These are phyloP conservation scores for Ogataea populi-albae DNA, from an alignment of 805 yeast species.

Conservation along the genomic window DNA sequence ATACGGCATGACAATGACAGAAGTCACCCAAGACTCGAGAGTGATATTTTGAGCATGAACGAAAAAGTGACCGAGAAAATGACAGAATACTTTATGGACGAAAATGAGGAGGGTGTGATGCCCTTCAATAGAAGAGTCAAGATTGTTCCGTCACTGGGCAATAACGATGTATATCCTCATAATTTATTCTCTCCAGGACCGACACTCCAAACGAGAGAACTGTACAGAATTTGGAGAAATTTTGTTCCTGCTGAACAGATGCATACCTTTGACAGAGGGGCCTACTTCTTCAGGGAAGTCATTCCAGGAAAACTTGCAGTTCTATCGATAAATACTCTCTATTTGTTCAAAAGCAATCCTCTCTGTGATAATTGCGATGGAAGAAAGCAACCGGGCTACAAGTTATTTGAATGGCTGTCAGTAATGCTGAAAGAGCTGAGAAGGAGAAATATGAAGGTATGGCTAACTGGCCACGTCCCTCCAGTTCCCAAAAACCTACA, in stretches of 20 bases:
- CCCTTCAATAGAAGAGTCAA: constrained; percentile 33
- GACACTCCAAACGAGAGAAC: constrained; percentile 78
- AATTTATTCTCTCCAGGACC: constrained; percentile 85
- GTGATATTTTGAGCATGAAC: constrained; percentile 68
- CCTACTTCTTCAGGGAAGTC: constrained; percentile 72
- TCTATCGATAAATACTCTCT: constrained; percentile 73
- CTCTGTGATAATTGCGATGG: constrained; percentile 76
- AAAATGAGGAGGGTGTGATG: constrained; percentile 31
- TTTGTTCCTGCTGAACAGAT: constrained; percentile 76
- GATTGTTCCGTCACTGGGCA: constrained; percentile 74
- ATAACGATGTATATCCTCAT: constrained; percentile 88
- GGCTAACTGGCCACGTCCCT: constrained; percentile 89
- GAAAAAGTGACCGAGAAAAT: constrained; percentile 51
- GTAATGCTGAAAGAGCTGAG: constrained; percentile 70
- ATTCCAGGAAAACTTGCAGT: constrained; percentile 77
- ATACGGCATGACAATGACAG: constrained; percentile 83
- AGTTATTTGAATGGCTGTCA: constrained; percentile 75
- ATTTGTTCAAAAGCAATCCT: constrained; percentile 73
- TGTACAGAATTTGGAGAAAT: constrained; percentile 68
- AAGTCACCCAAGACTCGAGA: constrained; percentile 67
- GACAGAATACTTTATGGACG: constrained; percentile 50
- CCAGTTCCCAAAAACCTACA: constrained; percentile 79
- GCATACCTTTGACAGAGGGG: constrained; percentile 72
- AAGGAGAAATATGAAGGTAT: constrained; percentile 72
- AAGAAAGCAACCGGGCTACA: constrained; percentile 76